These are phyloP conservation scores for Vigna radiata DNA, from an alignment of 306 rosid species.

Conservation along the genomic window DNA sequence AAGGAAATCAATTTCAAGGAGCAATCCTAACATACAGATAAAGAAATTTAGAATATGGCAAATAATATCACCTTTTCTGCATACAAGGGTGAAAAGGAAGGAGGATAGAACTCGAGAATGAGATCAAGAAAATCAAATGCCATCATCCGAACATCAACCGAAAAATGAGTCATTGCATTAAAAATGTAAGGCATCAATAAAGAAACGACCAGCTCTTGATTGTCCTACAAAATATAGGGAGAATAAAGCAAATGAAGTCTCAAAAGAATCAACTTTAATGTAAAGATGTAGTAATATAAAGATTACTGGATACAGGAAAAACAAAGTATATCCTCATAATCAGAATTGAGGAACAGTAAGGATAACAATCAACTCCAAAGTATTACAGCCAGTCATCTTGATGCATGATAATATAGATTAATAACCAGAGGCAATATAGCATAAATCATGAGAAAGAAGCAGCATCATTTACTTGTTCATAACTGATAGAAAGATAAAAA, in stretches of 20 bases:
- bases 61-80: conserved; percentile 76
- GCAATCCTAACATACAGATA: conserved; percentile 33
- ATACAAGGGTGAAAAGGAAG: conserved; percentile 61
- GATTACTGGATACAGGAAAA: conserved; percentile 14
- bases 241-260: conserved; percentile 30
- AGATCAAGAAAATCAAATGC: conserved; percentile 84
- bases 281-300: conserved; percentile 23
- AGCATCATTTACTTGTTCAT: not conserved
- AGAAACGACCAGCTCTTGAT: conserved; percentile 72
- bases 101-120: conserved; percentile 69
- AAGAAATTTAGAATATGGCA: conserved; percentile 29
- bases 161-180: conserved; percentile 84
- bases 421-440: conserved; percentile 24
- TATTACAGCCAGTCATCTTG: conserved; percentile 39
- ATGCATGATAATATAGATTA: not conserved
- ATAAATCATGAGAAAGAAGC: conserved; percentile 20
- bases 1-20: conserved; percentile 26
- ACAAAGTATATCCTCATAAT: conserved; percentile 25
- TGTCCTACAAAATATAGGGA: conserved; percentile 60
- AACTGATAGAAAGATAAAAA: not conserved
- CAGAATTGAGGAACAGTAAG: conserved; percentile 13
- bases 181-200: conserved; percentile 80
- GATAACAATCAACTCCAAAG: conserved; percentile 30
- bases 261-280: conserved; percentile 1
- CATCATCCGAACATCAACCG: conserved; percentile 78